Base-by-base conservation (phyloP, 2,329 filamentous ascomycete species). In the Cercospora sp. region DNA sequence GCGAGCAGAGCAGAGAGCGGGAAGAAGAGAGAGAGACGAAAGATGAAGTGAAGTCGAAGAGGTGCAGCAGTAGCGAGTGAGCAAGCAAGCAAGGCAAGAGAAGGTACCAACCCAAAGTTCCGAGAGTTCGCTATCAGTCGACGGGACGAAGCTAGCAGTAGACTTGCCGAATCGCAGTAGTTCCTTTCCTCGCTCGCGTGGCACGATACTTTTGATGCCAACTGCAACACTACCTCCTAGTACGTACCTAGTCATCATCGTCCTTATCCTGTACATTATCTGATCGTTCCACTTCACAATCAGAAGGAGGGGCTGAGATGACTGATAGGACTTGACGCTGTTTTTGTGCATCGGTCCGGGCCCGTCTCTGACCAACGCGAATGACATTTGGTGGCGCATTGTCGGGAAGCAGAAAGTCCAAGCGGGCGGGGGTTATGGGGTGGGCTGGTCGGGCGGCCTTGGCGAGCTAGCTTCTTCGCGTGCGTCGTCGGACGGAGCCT, bases 371-470 rank as follows among this genome's bases (percentile, higher is more conserved):
- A 31, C 23, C 53, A 28, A 57, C 53, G 5, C 53, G 53, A 57
- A 57, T 57, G 23, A 57, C 53, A 31, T 57, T 57, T 26, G 53
- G n/a, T 57, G 53, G 53, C 53, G 53, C 53, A 57, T 57, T 18
- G 53, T 57, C 53, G 53, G 26, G 23, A 53, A 20, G 48, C 53
- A 57, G 53, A 57, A 31, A 57, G 53, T 30, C 23, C 26, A 57
- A 57, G 53, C 53, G 53, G 53, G 53, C 26, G 28, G 28, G 53
- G 23, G 53, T 28, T 16, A 28, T 28, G 53, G 53, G 23, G 23
- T 55, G 40, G 18, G 18, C 48, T 26, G 48, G 23, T 53, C 48
- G 18, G 48, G 28, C 26, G 16, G 53, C 7, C 28, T 30, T 57
- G 53, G 53, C 53, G 53, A 57, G 45, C 42, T 48, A 48, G 23